Conservation (phyloP, 2,329 filamentous ascomycete species). For the Ceratocystis variospora region DNA sequence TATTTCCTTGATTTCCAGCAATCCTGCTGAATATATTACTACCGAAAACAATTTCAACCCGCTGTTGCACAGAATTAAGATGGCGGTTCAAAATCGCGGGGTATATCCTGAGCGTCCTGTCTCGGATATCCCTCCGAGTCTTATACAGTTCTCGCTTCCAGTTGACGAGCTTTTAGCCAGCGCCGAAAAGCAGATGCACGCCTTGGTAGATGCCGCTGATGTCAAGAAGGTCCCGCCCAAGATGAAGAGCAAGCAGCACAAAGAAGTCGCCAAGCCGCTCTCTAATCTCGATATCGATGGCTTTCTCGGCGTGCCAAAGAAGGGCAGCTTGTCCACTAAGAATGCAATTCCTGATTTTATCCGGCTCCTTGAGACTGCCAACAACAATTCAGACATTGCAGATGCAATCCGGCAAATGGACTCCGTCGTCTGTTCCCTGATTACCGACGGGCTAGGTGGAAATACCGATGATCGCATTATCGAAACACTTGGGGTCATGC, state of each 20-base stretch:
- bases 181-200: conserved; percentile 43
- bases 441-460: conserved; percentile 62
- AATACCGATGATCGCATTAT: conserved; percentile 58
- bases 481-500: conserved; percentile 64
- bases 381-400: conserved; percentile 47
- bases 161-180: conserved; percentile 51
- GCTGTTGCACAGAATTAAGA: conserved; percentile 73
- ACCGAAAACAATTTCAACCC: conserved; percentile 77
- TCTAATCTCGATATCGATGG: conserved; percentile 80
- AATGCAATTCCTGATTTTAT: conserved; percentile 90
- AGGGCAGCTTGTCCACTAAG: conserved; percentile 34
- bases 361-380: conserved; percentile 51
- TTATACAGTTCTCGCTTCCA: conserved; percentile 60
- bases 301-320: conserved; percentile 39
- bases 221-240: conserved; percentile 86
- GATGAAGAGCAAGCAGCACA: conserved; percentile 55
- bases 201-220: conserved; percentile 54
- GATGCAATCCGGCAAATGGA: conserved; percentile 63
- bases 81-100: conserved; percentile 71
- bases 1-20: conserved; percentile 22
- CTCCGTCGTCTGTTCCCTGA: conserved; percentile 51
- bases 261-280: conserved; percentile 63
- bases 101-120: conserved; percentile 54
- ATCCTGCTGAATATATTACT: conserved; percentile 52
- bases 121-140: conserved; percentile 45